Percentiles rank a stretch among this genome's conserved stretches.
phyloP scores from a whole-genome alignment of 495 filamentous ascomycete genomes.

The Penicillium bovifimosum region DNA sequence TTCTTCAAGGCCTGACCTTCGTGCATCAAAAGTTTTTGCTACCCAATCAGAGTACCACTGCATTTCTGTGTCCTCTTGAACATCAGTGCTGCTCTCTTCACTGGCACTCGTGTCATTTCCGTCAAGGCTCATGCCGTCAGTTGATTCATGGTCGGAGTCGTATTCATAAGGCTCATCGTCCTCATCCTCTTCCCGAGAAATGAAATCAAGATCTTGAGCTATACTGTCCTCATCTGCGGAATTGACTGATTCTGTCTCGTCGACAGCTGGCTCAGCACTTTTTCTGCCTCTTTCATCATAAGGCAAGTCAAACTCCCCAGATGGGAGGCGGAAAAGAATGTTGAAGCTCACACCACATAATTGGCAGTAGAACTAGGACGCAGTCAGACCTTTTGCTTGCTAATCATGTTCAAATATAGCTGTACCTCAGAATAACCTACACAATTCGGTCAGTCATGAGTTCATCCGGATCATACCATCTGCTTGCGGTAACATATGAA shows the following conservation, averaged over 20 bases:
- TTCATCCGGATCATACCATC: not conserved
- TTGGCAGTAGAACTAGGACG: slow-evolving; percentile 16
- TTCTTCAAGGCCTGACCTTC: not conserved
- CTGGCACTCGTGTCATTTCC: not conserved
- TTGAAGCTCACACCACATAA: slow-evolving; percentile 30
- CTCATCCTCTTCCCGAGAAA: not conserved
- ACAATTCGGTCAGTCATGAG: not conserved
- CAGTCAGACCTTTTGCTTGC: not conserved
- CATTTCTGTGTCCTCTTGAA: not conserved
- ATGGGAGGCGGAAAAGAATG: slow-evolving; percentile 11
- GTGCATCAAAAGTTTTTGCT: not conserved
- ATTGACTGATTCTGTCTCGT: slow-evolving; percentile 1
- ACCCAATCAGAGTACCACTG: slow-evolving; percentile 8
- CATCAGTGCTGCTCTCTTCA: not conserved
- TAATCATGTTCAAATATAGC: not conserved
- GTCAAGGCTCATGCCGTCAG: not conserved
- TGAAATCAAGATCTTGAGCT: slow-evolving; percentile 1
- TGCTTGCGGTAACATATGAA: not conserved
- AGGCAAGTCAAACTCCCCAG: slow-evolving; percentile 14
- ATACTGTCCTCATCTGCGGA: not conserved
- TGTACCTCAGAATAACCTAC: slow-evolving; percentile 7
- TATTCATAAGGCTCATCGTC: slow-evolving; percentile 7
- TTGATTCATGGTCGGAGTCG: slow-evolving; percentile 9
- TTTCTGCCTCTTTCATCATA: slow-evolving; percentile 8
- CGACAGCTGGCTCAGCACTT: not conserved